Percentiles rank a stretch among this genome's conserved stretches.
Evolutionary conservation across 179 eudicot genomes (phyloP).

Genomic region (Pouteria campechiana): DNA sequence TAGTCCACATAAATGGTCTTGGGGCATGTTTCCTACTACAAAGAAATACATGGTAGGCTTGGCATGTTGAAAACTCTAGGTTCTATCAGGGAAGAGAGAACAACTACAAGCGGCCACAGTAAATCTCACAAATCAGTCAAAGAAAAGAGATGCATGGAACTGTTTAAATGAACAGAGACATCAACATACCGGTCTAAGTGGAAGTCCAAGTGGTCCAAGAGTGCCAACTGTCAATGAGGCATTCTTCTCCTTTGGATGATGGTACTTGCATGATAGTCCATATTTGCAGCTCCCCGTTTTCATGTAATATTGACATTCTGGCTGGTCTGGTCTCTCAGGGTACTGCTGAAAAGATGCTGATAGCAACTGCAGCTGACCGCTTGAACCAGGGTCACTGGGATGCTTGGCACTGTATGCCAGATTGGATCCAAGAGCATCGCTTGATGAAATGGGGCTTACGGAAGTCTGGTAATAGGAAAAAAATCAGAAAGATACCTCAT

Average conservation of each 20-base stretch:
- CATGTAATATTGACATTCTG: constrained; percentile 62
- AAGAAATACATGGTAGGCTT: too few relatives aligned
- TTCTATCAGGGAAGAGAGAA: too few relatives aligned
- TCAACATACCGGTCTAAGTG: constrained; percentile 66
- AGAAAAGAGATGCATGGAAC: too few relatives aligned
- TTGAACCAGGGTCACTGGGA: constrained; percentile 18
- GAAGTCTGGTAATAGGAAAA: too few relatives aligned
- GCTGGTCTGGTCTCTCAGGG: constrained; percentile 60
- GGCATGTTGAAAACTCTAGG: too few relatives aligned
- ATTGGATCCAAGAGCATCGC: constrained; percentile 11
- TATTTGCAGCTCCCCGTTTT: constrained; percentile 60
- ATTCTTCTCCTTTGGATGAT: constrained; percentile 58
- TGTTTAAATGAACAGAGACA: too few relatives aligned
- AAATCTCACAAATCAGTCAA: too few relatives aligned
- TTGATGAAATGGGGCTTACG: constrained; percentile 14
- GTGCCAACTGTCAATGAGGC: constrained; percentile 13
- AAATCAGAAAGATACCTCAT: too few relatives aligned
- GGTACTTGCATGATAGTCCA: constrained; percentile 63
- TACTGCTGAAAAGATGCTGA: constrained; percentile 14
- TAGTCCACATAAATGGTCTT: too few relatives aligned
- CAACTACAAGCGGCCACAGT: too few relatives aligned
- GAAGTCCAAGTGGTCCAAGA: constrained; percentile 67
- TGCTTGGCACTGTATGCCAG: constrained; percentile 14
- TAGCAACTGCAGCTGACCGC: constrained; percentile 13
- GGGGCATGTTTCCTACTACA: too few relatives aligned